phyloP scores from a whole-genome alignment of 2,329 filamentous ascomycete genomes.

The Curvularia eragrostidis region DNA sequence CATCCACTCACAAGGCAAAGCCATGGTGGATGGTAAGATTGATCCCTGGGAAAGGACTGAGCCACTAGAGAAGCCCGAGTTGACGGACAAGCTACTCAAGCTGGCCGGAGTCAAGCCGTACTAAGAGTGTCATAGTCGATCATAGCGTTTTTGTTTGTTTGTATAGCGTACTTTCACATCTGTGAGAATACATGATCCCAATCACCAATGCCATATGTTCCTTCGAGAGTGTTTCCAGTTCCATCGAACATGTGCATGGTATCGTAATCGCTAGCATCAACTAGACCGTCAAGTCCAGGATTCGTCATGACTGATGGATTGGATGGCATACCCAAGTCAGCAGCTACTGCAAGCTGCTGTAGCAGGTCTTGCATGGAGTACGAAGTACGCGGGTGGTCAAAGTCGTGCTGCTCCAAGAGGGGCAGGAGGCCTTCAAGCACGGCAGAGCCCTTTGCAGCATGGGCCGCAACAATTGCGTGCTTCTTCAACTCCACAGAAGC shows the following conservation, averaged over 20 bases:
- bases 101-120: constrained; percentile 24
- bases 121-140: neutral
- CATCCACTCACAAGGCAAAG: constrained; percentile 21
- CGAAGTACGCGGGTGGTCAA: constrained; percentile 5
- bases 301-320: neutral
- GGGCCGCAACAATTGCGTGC: constrained; percentile 15
- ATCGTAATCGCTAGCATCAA: constrained; percentile 2
- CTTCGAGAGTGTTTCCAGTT: constrained; percentile 1
- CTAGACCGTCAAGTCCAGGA: neutral
- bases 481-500: constrained; percentile 14
- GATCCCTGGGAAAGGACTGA: constrained; percentile 23
- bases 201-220: constrained; percentile 2
- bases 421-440: constrained; percentile 14
- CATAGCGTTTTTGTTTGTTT: neutral
- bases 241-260: constrained; percentile 8
- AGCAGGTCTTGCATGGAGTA: constrained; percentile 15
- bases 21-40: constrained; percentile 17
- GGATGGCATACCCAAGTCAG: neutral
- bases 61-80: constrained; percentile 27
- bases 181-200: constrained; percentile 14
- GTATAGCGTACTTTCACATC: constrained; percentile 4
- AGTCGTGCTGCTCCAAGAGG: constrained; percentile 10
- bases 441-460: constrained; percentile 16
- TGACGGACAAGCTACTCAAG: constrained; percentile 26
- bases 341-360: constrained; percentile 13